Base-by-base conservation (phyloP, 805 yeast species). In the Candida chilensis region DNA sequence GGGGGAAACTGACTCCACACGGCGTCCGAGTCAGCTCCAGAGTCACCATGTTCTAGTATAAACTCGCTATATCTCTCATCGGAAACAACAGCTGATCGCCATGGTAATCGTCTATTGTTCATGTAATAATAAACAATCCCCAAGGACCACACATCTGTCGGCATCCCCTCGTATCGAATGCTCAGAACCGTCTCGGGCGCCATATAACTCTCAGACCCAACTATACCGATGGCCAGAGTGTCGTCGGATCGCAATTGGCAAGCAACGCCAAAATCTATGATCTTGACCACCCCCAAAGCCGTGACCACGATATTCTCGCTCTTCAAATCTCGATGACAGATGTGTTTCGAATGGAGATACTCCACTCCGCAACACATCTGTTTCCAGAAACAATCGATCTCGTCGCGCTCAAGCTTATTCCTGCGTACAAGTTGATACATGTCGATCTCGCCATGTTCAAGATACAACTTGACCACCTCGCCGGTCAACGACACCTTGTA, bases 271-370 rank as follows among this genome's bases (percentile, higher is more conserved):
- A n/a, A n/a, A n/a, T 63, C 69, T 18, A 63, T 59, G 16, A 63
- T 43, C 35, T 61, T 63, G 24, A 58, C 35, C 2, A 24, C 20
- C 3, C 47, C 44, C 12, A 36, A 26, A 3, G 18, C 24, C 27
- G 40, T 50, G 17, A 60, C 29, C 14, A 60, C 54, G 20, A 61
- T 20, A 35, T 63, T 63, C 19, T 50, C 60, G 12, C 53, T 47
- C 41, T 63, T 63, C 33, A 63, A 40, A 39, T 63, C 69, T 20
- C 69, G 49, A 39, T 63, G 69, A 38, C 65, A 56, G 9, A 55
- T 30, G 15, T 48, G 43, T 8, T 22, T 25, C 3, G 32, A 28
- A 3, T 63, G 69, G 22, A 63, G 33, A 35, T 58, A 57, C 4
- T 24, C 20, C 5, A 63, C 40, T 3, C 61, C 68, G 4, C 22